Conservation (phyloP, 352 stramenopile genomes). For the Hyaloperonospora arabidopsidis region DNA sequence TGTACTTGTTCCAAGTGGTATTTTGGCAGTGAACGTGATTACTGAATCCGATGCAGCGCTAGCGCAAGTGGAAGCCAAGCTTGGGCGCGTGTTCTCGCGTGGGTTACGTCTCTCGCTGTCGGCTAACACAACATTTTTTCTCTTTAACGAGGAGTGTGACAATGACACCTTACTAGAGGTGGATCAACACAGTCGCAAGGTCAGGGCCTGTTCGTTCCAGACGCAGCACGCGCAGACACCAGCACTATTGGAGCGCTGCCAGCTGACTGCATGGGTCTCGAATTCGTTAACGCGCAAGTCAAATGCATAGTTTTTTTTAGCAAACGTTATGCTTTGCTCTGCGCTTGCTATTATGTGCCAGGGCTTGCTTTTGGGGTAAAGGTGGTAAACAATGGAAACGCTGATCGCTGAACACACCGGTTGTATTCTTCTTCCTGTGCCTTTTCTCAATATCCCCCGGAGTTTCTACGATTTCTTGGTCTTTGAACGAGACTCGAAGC, state of each 20-base stretch:
- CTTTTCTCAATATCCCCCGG: too few species aligned
- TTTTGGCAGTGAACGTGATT: constrained; percentile 62
- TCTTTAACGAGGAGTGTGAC: constrained; percentile 24
- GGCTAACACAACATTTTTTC: constrained; percentile 36
- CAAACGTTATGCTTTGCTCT: too few species aligned
- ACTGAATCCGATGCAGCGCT: constrained; percentile 30
- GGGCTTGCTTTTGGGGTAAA: too few species aligned
- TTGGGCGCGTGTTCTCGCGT: constrained; percentile 26
- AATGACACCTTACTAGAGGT: constrained; percentile 1
- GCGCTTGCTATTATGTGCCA: too few species aligned
- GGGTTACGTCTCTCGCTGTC: constrained; percentile 28
- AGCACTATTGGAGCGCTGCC: constrained; percentile 15
- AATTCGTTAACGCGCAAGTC: neutral
- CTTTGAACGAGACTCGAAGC: too few species aligned
- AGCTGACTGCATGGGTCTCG: constrained; percentile 13
- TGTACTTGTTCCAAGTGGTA: constrained; percentile 24
- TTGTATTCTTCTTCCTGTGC: too few species aligned
- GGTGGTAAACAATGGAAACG: too few species aligned
- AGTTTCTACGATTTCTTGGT: too few species aligned
- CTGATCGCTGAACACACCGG: too few species aligned
- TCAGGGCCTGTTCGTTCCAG: constrained; percentile 22
- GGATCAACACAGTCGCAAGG: constrained; percentile 9
- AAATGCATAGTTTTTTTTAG: too few species aligned
- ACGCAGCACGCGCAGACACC: constrained; percentile 20
- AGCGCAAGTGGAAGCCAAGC: constrained; percentile 15